Percentiles rank a stretch among this genome's conserved stretches.
Evolutionary conservation across 169 alveolate species (phyloP).

Genomic region (Neospora caninum): DNA sequence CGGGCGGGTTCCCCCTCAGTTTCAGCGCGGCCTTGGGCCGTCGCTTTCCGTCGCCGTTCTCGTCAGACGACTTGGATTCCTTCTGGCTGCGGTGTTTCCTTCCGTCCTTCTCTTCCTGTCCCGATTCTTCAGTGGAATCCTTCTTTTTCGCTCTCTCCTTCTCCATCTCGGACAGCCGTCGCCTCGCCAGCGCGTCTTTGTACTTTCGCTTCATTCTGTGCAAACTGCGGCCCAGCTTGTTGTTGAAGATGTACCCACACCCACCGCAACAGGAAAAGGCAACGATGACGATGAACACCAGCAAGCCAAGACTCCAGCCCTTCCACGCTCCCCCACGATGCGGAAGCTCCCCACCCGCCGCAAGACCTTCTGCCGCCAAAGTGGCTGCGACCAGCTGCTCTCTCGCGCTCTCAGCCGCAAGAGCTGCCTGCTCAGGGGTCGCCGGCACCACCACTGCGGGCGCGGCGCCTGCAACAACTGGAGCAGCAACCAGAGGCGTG

Average conservation of each 20-base stretch:
- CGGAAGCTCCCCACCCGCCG: background rate
- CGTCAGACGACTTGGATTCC: background rate
- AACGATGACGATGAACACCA: background rate
- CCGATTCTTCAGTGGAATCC: background rate
- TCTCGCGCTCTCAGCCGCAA: background rate
- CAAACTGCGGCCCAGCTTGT: constrained; percentile 7
- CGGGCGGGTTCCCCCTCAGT: background rate
- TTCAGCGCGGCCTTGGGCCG: background rate
- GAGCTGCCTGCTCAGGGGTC: background rate
- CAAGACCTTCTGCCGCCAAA: background rate
- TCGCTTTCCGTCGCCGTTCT: background rate
- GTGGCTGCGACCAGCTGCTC: background rate
- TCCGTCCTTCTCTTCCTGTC: background rate
- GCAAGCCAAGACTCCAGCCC: background rate
- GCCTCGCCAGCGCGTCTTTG: background rate
- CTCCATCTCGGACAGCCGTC: background rate
- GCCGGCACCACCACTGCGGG: constrained; percentile 8
- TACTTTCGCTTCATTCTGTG: constrained; percentile 27
- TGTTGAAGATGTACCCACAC: background rate
- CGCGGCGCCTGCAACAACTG: background rate
- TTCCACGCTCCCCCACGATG: background rate
- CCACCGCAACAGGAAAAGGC: background rate
- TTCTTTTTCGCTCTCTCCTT: background rate
- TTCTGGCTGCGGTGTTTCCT: background rate
- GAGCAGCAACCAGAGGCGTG: background rate